A percentile compares a stretch with the other conserved stretches of the same genome.
These are phyloP conservation scores for Saksenaea vasiformis DNA, from an alignment of 371 early-diverging fungal genomes.

Conservation along the genomic window DNA sequence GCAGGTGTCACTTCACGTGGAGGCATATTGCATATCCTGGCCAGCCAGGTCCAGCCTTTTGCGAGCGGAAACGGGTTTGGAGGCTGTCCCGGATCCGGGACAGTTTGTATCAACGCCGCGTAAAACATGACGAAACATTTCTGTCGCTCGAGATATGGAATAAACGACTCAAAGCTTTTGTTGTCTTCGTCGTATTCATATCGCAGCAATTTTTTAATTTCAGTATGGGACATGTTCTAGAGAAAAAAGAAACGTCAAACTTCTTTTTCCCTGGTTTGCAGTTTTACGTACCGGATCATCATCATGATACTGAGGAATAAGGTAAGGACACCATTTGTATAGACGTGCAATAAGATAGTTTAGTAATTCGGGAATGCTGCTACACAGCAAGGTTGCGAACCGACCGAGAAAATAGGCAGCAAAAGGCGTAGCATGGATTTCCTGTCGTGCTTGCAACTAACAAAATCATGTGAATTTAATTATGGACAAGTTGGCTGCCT, in stretches of 20 bases:
- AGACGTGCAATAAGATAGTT: constrained; percentile 76
- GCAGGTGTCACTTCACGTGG: constrained; percentile 74
- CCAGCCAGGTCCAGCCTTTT: constrained; percentile 81
- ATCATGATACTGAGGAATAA: constrained; percentile 69
- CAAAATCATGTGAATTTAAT: neutral
- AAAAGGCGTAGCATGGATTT: constrained; percentile 62
- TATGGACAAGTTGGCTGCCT: neutral
- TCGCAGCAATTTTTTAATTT: constrained; percentile 35
- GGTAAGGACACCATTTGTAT: constrained; percentile 77
- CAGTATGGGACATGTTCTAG: constrained; percentile 37
- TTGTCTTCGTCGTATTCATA: constrained; percentile 57
- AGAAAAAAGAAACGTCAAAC: constrained; percentile 3
- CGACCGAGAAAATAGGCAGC: constrained; percentile 78
- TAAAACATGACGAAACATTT: constrained; percentile 73
- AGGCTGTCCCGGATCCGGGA: constrained; percentile 42
- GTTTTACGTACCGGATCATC: constrained; percentile 49
- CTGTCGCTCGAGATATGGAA: constrained; percentile 72
- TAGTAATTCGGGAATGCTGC: constrained; percentile 59
- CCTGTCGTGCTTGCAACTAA: constrained; percentile 75
- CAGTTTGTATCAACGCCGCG: constrained; percentile 76
- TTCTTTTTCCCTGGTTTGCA: neutral
- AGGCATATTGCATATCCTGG: constrained; percentile 72
- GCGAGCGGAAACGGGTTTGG: constrained; percentile 60
- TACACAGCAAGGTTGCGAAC: constrained; percentile 62
- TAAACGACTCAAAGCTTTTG: constrained; percentile 61